These are phyloP conservation scores for Purpureocillium takamizusanense DNA, from an alignment of 2,329 filamentous ascomycete species.

Conservation along the genomic window DNA sequence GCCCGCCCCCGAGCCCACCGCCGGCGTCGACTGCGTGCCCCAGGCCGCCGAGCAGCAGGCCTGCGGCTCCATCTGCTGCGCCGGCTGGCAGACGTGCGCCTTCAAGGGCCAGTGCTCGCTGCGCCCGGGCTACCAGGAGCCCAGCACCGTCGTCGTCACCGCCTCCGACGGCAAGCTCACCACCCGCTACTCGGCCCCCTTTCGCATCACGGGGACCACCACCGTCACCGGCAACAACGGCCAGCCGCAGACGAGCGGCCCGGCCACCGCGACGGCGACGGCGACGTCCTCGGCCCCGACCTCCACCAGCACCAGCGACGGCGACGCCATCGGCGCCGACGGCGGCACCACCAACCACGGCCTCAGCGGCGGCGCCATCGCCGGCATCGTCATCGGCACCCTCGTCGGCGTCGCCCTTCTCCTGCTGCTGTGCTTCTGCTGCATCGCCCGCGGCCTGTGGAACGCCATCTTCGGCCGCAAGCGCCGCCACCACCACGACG, in stretches of 20 bases:
- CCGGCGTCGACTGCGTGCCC: constrained; percentile 40
- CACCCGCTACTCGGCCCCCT: constrained; percentile 43
- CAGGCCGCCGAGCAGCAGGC: constrained; percentile 43
- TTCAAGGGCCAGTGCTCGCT: constrained; percentile 47
- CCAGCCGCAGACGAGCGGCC: constrained; percentile 25
- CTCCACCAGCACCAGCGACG: constrained; percentile 35
- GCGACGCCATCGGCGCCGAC: constrained; percentile 25
- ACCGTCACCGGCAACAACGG: constrained; percentile 44
- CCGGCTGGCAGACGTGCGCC: constrained; percentile 59
- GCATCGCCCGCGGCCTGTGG: constrained; percentile 55
- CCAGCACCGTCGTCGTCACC: constrained; percentile 33
- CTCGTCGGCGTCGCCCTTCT: constrained; percentile 59
- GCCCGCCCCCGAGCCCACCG: constrained; percentile 34
- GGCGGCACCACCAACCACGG: constrained; percentile 29
- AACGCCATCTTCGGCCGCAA: constrained; percentile 53
- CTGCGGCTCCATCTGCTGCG: constrained; percentile 65
- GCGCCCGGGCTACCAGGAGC: constrained; percentile 37
- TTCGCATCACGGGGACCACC: constrained; percentile 45
- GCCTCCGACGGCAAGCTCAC: constrained; percentile 36
- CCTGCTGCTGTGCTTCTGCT: constrained; percentile 65
- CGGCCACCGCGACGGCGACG: constrained; percentile 39
- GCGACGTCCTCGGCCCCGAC: constrained; percentile 40
- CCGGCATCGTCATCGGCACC: constrained; percentile 70
- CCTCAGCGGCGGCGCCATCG: constrained; percentile 65
- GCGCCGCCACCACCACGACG: constrained; percentile 40